Base-by-base conservation (phyloP, 2,329 filamentous ascomycete species). In the Epichloe hybrida region DNA sequence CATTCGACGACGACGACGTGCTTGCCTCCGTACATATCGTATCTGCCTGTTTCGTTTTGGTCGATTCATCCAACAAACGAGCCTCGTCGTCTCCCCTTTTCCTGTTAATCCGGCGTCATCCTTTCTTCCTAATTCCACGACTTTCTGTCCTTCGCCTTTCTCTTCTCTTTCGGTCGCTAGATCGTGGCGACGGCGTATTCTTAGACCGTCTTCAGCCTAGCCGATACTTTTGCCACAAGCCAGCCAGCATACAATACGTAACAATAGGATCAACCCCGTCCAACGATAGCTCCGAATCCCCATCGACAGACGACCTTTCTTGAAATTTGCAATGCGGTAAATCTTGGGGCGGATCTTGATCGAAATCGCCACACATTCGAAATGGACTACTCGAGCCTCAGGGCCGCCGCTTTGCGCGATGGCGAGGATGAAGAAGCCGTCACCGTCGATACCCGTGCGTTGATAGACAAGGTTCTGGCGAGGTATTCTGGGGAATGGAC, bases 381-480 rank as follows among this genome's bases (percentile, higher is more conserved):
- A 35, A 87, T 88, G 82, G 82, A 87, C 65, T 84, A 84, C 61
- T 78, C 81, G 37, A 79, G 84, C 62, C 75, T 98, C 57, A 86
- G 88, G 62, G 89, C 91, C 58, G 86, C 88, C 61, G 93, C 93
- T 27, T 79, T 98, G 72, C 81, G 79, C 51, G 84, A 88, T 52
- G 87, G 87, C 57, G 86, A 89, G 54, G 88, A 95, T 59, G 93
- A 97, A 67, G 93, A 97, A 68, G 93, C 93, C 41, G 93, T 98
- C 51, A 98, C 93, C 0, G 93, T 98, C 62, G 95, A 98, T 64
- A 98, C 93, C 46, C 79, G 94, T 62, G 93, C 93, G 42, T 70
- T 98, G 59, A 98, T 98, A 64, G 94, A 97, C 71, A 98, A 98
- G 69, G 91, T 98, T 11, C 78, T 98, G 47, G 93, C 93, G 9